A percentile compares a stretch with the other conserved stretches of the same genome.
Evolutionary conservation across 2,329 filamentous ascomycete genomes (phyloP).

Genomic region (Leptosphaerulina australis): DNA sequence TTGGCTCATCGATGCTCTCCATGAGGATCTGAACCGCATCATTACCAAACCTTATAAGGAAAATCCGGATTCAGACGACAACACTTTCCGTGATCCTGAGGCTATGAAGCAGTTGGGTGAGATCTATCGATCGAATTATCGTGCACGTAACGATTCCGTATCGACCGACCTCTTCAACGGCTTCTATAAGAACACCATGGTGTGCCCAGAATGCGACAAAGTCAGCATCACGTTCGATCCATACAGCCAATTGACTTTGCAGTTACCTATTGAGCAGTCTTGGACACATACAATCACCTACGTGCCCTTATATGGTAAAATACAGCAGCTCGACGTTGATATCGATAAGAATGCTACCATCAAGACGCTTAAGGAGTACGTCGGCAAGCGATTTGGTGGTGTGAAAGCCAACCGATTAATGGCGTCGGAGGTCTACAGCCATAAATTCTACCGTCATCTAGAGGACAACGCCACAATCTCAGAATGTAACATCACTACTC

Average conservation of each 20-base stretch:
- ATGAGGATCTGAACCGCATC: constrained; percentile 93
- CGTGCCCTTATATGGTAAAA: constrained; percentile 73
- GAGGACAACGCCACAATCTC: constrained; percentile 68
- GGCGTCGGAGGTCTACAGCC: constrained; percentile 79
- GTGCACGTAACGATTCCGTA: constrained; percentile 90
- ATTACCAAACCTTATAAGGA: constrained; percentile 96
- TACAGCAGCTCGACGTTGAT: constrained; percentile 77
- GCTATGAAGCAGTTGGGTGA: constrained; percentile 85
- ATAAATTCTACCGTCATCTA: constrained; percentile 86
- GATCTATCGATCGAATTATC: constrained; percentile 89
- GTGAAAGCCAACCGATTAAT: constrained; percentile 69
- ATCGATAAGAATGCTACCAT: constrained; percentile 77
- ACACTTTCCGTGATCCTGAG: constrained; percentile 82
- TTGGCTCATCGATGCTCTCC: constrained; percentile 90
- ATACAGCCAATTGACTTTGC: constrained; percentile 91
- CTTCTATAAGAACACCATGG: constrained; percentile 96
- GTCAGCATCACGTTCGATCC: constrained; percentile 99
- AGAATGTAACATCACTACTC: constrained; percentile 68
- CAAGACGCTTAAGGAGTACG: constrained; percentile 67
- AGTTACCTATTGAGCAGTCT: constrained; percentile 83
- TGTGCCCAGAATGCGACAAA: constrained; percentile 89
- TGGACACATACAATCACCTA: constrained; percentile 79
- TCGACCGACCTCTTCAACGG: constrained; percentile 95
- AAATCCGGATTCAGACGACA: constrained; percentile 96
- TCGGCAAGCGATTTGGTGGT: constrained; percentile 61